Evolutionary conservation across 495 filamentous ascomycete genomes (phyloP).

Genomic region (Trichoderma asperelloides): DNA sequence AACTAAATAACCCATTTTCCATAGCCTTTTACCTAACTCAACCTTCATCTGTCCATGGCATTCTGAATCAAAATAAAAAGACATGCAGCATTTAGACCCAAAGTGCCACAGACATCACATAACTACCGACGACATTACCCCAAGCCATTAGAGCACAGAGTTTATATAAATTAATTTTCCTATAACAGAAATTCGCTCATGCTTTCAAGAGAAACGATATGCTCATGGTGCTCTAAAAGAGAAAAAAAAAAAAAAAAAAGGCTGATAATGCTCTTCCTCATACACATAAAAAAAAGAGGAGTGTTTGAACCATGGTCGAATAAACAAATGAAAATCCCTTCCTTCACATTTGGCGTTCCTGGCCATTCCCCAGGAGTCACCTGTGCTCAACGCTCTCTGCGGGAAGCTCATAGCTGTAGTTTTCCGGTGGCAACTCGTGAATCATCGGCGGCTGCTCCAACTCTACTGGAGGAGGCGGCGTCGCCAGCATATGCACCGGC

Average conservation of each 20-base stretch:
- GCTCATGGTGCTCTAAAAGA: background rate
- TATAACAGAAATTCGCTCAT: background rate
- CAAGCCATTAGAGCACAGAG: background rate
- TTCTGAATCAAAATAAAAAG: no score
- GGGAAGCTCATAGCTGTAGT: background rate
- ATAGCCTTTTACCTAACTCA: no score
- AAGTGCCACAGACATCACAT: background rate
- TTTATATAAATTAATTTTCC: background rate
- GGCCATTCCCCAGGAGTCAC: background rate
- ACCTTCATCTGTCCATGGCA: no score
- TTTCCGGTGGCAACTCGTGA: background rate
- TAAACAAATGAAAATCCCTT: background rate
- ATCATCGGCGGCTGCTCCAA: slow-evolving; percentile 2
- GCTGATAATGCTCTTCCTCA: background rate
- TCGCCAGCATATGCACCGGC: background rate
- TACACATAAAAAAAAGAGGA: background rate
- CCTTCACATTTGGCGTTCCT: background rate
- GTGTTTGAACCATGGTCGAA: background rate
- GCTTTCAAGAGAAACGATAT: background rate
- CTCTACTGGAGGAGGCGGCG: background rate
- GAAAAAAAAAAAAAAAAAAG: background rate
- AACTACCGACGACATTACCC: background rate
- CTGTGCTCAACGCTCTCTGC: background rate
- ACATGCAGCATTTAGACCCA: no score
- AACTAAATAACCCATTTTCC: no score